These are phyloP conservation scores for Mycosphaerella arachidis DNA, from an alignment of 2,329 filamentous ascomycete species.

Conservation along the genomic window DNA sequence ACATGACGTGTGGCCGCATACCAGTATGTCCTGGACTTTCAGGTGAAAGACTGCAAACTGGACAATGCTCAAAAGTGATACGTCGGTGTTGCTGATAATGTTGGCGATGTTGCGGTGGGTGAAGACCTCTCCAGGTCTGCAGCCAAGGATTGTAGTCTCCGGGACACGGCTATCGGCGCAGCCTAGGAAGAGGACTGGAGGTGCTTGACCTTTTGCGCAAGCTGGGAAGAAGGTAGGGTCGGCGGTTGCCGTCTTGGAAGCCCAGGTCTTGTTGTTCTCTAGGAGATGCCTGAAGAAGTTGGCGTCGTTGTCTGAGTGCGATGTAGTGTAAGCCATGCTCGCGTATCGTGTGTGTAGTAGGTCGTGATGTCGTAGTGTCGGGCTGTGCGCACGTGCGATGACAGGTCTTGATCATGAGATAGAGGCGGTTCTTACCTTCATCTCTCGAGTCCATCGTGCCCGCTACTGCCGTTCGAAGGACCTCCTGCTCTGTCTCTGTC, in stretches of 20 bases:
- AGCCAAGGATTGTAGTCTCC: slow-evolving; percentile 73
- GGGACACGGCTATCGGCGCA: slow-evolving; percentile 83
- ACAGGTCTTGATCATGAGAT: background rate
- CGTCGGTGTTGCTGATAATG: slow-evolving; percentile 68
- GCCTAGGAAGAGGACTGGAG: slow-evolving; percentile 73
- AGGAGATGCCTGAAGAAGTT: slow-evolving; percentile 47
- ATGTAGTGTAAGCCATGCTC: background rate
- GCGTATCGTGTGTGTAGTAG: background rate
- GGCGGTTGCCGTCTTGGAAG: slow-evolving; percentile 57
- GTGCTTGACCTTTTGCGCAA: slow-evolving; percentile 63
- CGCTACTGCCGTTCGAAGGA: background rate
- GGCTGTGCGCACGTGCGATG: background rate
- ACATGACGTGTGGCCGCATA: slow-evolving; percentile 59
- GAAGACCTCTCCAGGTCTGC: slow-evolving; percentile 79
- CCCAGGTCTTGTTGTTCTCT: slow-evolving; percentile 67
- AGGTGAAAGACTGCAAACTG: slow-evolving; percentile 73
- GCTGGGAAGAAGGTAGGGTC: slow-evolving; percentile 68
- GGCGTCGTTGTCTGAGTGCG: background rate
- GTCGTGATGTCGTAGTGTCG: background rate
- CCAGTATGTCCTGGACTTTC: slow-evolving; percentile 59
- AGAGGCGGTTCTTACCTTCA: background rate
- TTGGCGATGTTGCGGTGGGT: slow-evolving; percentile 90
- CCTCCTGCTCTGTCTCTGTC: background rate
- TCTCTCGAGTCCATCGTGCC: background rate
- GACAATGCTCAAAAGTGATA: slow-evolving; percentile 70